These are phyloP conservation scores for Oryza punctata DNA, from an alignment of 176 grass and related monocot genomes.

Conservation along the genomic window DNA sequence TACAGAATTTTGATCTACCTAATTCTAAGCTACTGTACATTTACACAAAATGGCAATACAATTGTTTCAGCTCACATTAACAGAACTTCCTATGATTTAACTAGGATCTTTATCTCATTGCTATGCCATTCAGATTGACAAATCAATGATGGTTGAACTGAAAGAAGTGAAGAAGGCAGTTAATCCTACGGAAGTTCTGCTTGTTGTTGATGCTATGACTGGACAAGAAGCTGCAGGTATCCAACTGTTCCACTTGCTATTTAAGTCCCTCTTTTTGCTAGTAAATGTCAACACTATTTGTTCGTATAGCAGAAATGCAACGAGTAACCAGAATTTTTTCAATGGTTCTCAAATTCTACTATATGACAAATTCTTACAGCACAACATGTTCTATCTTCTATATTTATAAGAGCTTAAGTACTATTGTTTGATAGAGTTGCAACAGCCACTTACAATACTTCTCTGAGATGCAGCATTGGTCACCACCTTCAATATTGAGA, in stretches of 20 bases:
- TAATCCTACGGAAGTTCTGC: constrained; percentile 91
- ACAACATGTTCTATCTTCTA: neutral
- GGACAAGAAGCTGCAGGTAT: constrained; percentile 98
- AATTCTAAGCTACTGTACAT: neutral
- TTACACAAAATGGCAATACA: neutral
- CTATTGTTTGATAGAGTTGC: constrained; percentile 12
- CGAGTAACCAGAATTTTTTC: neutral
- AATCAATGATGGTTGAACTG: constrained; percentile 95
- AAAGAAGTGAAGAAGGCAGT: constrained; percentile 90
- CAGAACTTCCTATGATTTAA: neutral
- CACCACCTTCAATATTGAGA: constrained; percentile 96
- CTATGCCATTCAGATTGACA: constrained; percentile 68
- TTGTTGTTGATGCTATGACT: constrained; percentile 99
- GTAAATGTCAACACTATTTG: no score
- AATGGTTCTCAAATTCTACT: neutral
- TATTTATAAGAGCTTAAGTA: neutral
- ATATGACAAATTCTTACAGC: constrained; percentile 3
- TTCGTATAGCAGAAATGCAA: neutral
- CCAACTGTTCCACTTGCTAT: neutral
- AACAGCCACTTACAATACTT: constrained; percentile 17
- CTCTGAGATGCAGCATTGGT: constrained; percentile 66
- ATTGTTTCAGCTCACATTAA: neutral
- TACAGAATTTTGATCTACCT: constrained; percentile 1
- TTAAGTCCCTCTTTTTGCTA: no score
- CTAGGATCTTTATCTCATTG: neutral